These are phyloP conservation scores for Candida gigantensis DNA, from an alignment of 1,139 yeast species.

Conservation along the genomic window DNA sequence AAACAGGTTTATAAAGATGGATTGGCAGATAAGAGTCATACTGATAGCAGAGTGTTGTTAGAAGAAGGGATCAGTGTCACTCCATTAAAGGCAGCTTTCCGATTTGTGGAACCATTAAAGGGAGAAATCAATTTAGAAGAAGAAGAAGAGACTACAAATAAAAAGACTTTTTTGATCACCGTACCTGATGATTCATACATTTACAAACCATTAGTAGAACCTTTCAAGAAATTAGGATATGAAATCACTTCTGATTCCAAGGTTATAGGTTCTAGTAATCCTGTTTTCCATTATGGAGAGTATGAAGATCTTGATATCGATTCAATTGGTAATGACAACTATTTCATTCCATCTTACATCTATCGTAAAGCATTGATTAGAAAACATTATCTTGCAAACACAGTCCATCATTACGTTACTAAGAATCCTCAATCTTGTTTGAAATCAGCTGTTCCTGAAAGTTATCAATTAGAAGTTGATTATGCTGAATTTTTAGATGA, in stretches of 20 bases:
- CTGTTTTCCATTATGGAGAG: slow-evolving; percentile 77
- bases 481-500: slow-evolving; percentile 96
- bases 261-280: slow-evolving; percentile 19
- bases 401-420: slow-evolving; percentile 69
- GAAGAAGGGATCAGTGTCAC: slow-evolving; percentile 69
- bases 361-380: slow-evolving; percentile 87
- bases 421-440: slow-evolving; percentile 74
- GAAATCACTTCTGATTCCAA: slow-evolving; percentile 27
- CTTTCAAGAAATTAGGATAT: slow-evolving; percentile 37
- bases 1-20: slow-evolving; percentile 65
- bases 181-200: slow-evolving; percentile 50
- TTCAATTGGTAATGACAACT: slow-evolving; percentile 43
- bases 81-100: slow-evolving; percentile 77
- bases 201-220: slow-evolving; percentile 52
- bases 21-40: slow-evolving; percentile 50
- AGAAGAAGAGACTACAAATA: slow-evolving; percentile 1
- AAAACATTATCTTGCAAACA: slow-evolving; percentile 83
- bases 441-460: slow-evolving; percentile 63
- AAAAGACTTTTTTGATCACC: slow-evolving; percentile 29
- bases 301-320: slow-evolving; percentile 89
- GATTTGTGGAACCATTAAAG: slow-evolving; percentile 49
- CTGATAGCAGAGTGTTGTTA: slow-evolving; percentile 56
- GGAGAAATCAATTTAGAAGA: slow-evolving; percentile 53
- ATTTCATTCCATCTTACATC: slow-evolving; percentile 77
- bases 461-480: slow-evolving; percentile 84